Percentiles rank a stretch among this genome's conserved stretches.
Conservation (phyloP, 1,139 yeast species). For the Geotrichum carabidarum region DNA sequence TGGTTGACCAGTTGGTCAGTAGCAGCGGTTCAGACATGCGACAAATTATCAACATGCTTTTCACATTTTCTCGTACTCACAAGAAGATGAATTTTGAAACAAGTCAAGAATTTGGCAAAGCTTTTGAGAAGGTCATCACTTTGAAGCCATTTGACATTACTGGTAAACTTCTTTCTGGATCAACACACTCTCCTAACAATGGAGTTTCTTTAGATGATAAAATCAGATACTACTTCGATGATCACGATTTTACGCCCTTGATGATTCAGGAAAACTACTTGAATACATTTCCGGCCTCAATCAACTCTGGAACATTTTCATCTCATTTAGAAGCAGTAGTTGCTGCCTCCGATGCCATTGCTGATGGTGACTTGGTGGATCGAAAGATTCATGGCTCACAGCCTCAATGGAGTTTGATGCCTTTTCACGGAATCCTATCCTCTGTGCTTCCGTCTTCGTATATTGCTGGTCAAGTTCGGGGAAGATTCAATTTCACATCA, state of each 20-base stretch:
- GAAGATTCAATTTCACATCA: constrained; percentile 71
- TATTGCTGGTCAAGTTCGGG: constrained; percentile 66
- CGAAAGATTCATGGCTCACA: constrained; percentile 80
- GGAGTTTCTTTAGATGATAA: constrained; percentile 66
- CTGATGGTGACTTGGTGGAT: constrained; percentile 76
- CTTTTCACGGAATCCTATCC: constrained; percentile 85
- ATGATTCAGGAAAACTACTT: constrained; percentile 95
- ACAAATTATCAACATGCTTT: constrained; percentile 83
- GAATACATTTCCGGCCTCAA: constrained; percentile 49
- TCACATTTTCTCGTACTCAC: constrained; percentile 69
- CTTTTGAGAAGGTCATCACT: constrained; percentile 88
- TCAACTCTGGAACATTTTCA: constrained; percentile 18
- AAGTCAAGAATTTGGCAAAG: constrained; percentile 47
- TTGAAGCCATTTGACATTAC: constrained; percentile 90
- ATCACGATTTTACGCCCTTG: constrained; percentile 88
- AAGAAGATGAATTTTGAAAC: constrained; percentile 59
- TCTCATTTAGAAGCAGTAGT: constrained; percentile 62
- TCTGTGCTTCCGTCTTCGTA: constrained; percentile 74
- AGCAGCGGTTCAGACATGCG: constrained; percentile 89
- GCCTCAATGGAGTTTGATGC: constrained; percentile 94
- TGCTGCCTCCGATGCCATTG: constrained; percentile 79
- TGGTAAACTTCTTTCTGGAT: constrained; percentile 61
- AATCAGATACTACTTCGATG: constrained; percentile 86
- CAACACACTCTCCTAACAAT: constrained; percentile 52
- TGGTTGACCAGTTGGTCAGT: constrained; percentile 78